These are phyloP conservation scores for Theileria sp. DNA, from an alignment of 169 alveolate genomes.

Conservation along the genomic window DNA sequence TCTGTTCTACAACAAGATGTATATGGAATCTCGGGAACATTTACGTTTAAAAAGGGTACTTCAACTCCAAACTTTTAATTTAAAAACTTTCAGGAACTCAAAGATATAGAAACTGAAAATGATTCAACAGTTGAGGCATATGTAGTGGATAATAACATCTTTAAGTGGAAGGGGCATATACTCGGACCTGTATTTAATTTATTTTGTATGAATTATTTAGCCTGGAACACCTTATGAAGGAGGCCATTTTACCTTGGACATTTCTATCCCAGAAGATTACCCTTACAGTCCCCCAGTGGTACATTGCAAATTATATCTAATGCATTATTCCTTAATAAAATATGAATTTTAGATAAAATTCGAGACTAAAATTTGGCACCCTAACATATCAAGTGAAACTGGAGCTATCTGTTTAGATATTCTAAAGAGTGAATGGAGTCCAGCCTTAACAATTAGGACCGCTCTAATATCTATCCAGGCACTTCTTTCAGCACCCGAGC, in stretches of 20 bases:
- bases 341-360: conserved; percentile 84
- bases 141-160: conserved; percentile 79
- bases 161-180: conserved; percentile 87
- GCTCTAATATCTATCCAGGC: conserved; percentile 90
- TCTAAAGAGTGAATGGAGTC: conserved; percentile 95
- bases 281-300: conserved; percentile 88
- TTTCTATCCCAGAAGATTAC: conserved; percentile 90
- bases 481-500: conserved; percentile 82
- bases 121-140: conserved; percentile 76
- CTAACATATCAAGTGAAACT: conserved; percentile 91
- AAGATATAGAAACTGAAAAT: conserved; percentile 69
- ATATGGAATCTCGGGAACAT: conserved; percentile 42
- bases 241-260: conserved; percentile 88
- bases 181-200: conserved; percentile 78
- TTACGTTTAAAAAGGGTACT: conserved; percentile 45
- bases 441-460: conserved; percentile 95
- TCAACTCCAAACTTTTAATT: background rate
- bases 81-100: conserved; percentile 56
- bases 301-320: background rate
- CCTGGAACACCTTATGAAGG: conserved; percentile 91
- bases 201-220: conserved; percentile 28
- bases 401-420: conserved; percentile 96
- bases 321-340: background rate
- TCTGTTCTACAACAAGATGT: background rate
- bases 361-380: conserved; percentile 95